Conservation (phyloP, 2,329 filamentous ascomycete genomes). For the Nannizzia gypsea region DNA sequence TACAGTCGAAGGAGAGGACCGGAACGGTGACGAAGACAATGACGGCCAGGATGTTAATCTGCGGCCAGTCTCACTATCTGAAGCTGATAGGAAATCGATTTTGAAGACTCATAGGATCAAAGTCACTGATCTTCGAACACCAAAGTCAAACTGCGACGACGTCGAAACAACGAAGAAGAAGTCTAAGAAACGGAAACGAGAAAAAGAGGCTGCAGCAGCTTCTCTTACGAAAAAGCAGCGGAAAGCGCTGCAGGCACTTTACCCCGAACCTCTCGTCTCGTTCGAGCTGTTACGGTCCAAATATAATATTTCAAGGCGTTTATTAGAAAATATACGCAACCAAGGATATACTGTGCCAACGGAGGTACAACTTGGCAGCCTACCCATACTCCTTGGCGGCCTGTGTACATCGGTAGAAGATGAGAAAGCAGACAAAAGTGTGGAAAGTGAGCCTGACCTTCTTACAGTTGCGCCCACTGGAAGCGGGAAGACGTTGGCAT, state of each 20-base stretch:
- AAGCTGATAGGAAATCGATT: conserved; percentile 61
- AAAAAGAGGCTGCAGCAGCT: conserved; percentile 26
- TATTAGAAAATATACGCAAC: conserved; percentile 67
- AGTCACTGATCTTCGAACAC: conserved; percentile 57
- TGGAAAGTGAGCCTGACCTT: conserved; percentile 51
- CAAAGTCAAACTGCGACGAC: conserved; percentile 14
- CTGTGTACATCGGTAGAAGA: conserved; percentile 26
- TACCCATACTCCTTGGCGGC: conserved; percentile 61
- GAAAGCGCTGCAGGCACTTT: conserved; percentile 47
- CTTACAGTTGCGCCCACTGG: conserved; percentile 86
- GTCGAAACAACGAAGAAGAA: conserved; percentile 37
- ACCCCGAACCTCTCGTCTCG: conserved; percentile 64
- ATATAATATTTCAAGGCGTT: conserved; percentile 60
- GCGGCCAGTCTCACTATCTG: conserved; percentile 36
- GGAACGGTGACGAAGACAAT: not conserved
- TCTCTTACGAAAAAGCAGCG: conserved; percentile 37
- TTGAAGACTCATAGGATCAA: conserved; percentile 75
- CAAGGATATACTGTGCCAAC: conserved; percentile 83
- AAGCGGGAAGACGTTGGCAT: conserved; percentile 91
- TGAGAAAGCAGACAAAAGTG: conserved; percentile 18
- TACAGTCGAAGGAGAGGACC: conserved; percentile 11
- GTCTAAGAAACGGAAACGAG: conserved; percentile 46
- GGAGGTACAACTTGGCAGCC: conserved; percentile 77
- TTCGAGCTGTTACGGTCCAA: conserved; percentile 60
- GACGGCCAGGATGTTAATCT: not conserved